These are phyloP conservation scores for Geosmithia putterillii DNA, from an alignment of 2,329 filamentous ascomycete genomes.

Conservation along the genomic window DNA sequence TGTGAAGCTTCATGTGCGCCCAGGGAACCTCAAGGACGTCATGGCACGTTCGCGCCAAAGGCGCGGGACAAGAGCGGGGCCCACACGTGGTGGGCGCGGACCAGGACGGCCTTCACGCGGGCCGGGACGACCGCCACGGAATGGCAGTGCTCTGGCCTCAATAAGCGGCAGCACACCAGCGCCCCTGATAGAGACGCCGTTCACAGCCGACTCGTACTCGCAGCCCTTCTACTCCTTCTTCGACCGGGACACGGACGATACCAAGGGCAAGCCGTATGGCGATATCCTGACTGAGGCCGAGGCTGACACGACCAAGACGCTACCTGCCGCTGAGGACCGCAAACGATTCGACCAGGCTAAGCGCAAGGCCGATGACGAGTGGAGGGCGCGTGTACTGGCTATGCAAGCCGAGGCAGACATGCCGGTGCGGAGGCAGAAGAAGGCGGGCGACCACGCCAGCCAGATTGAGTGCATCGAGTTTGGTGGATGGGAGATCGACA, in stretches of 20 bases:
- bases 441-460: conserved; percentile 74
- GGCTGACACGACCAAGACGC: conserved; percentile 80
- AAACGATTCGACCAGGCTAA: conserved; percentile 83
- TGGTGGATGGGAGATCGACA: conserved; percentile 94
- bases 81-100: conserved; percentile 9
- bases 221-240: conserved; percentile 81
- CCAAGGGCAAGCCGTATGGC: conserved; percentile 88
- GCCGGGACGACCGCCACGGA: neutral
- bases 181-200: conserved; percentile 37
- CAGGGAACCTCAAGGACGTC: conserved; percentile 24
- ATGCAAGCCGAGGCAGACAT: conserved; percentile 53
- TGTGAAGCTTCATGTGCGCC: conserved; percentile 21
- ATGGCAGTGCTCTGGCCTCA: neutral
- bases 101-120: conserved; percentile 12
- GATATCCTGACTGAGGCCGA: conserved; percentile 83
- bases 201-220: conserved; percentile 48
- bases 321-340: conserved; percentile 70
- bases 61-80: conserved; percentile 13
- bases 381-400: conserved; percentile 53
- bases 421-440: conserved; percentile 54
- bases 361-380: conserved; percentile 82
- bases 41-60: conserved; percentile 20
- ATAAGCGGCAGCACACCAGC: conserved; percentile 5
- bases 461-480: conserved; percentile 99
- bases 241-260: conserved; percentile 79